A percentile compares a stretch with the other conserved stretches of the same genome.
These are phyloP conservation scores for Pleurotus sapidus DNA, from an alignment of 768 basidiomycete genomes.

Conservation along the genomic window DNA sequence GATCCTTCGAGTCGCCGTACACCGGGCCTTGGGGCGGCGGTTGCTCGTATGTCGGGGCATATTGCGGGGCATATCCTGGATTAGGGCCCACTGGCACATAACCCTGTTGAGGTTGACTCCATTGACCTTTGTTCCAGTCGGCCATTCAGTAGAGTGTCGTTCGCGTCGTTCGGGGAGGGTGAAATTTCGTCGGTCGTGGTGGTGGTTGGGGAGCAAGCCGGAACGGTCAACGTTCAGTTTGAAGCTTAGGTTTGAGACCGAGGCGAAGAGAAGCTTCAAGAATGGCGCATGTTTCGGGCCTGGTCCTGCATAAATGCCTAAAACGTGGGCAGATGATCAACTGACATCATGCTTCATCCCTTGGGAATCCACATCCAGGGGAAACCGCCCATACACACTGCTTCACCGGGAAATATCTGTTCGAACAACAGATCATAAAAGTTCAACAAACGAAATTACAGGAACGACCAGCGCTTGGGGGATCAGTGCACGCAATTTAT, in stretches of 20 bases:
- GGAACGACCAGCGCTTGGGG: too few relatives aligned
- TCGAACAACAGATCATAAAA: too few relatives aligned
- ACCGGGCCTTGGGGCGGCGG: constrained; percentile 17
- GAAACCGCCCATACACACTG: too few relatives aligned
- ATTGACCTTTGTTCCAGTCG: constrained; percentile 2
- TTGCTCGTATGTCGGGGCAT: constrained; percentile 19
- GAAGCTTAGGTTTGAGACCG: neutral
- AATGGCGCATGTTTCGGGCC: neutral
- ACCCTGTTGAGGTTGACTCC: constrained; percentile 8
- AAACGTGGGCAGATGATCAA: too few relatives aligned
- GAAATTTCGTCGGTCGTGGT: neutral
- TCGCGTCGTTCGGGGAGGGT: neutral
- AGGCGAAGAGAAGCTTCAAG: neutral
- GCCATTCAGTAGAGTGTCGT: constrained; percentile 4
- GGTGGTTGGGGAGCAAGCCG: neutral
- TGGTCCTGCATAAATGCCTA: too few relatives aligned
- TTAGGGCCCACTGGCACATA: neutral
- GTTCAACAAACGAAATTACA: too few relatives aligned
- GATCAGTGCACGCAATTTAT: too few relatives aligned
- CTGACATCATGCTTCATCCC: too few relatives aligned
- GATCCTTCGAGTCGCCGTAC: constrained; percentile 41
- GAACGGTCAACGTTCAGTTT: constrained; percentile 2
- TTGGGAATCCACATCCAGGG: too few relatives aligned
- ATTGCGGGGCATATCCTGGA: constrained; percentile 17
- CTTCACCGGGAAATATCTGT: too few relatives aligned